Percentiles rank a stretch among this genome's conserved stretches.
These are phyloP conservation scores for Aspergillus nomiae DNA, from an alignment of 2,329 filamentous ascomycete species.

Conservation along the genomic window DNA sequence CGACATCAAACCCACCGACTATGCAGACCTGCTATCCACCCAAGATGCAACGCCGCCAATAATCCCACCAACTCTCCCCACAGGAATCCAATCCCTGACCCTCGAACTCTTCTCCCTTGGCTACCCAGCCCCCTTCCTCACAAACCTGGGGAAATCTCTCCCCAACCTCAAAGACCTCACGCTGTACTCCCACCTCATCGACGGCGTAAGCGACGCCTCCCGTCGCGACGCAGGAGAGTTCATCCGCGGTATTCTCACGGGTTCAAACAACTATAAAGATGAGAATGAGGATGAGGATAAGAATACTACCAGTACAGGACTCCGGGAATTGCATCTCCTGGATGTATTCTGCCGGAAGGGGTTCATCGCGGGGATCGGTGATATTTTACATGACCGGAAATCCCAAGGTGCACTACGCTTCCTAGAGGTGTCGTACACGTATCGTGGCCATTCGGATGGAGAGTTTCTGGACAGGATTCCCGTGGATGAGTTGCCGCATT, in stretches of 20 bases:
- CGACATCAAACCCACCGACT: constrained; percentile 44
- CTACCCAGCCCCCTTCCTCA: neutral
- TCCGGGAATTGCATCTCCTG: neutral
- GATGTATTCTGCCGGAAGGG: neutral
- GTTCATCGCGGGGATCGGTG: neutral
- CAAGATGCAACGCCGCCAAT: constrained; percentile 19
- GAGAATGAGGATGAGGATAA: no score
- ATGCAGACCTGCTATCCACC: constrained; percentile 41
- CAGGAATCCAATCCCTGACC: neutral
- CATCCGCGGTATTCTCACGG: neutral
- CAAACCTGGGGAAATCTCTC: neutral
- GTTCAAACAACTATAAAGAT: neutral
- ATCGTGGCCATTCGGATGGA: neutral
- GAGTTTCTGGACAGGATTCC: neutral
- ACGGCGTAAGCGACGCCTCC: neutral
- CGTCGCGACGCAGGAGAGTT: neutral
- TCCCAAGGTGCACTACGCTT: neutral
- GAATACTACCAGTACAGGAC: no score
- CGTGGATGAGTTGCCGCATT: neutral
- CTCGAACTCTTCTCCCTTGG: neutral
- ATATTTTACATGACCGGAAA: neutral
- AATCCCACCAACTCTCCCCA: neutral
- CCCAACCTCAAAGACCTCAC: neutral
- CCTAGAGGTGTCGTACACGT: neutral
- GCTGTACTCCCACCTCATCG: neutral